These are phyloP conservation scores for Senecio squalidus DNA, from an alignment of 140 eudicot genomes.

Conservation along the genomic window DNA sequence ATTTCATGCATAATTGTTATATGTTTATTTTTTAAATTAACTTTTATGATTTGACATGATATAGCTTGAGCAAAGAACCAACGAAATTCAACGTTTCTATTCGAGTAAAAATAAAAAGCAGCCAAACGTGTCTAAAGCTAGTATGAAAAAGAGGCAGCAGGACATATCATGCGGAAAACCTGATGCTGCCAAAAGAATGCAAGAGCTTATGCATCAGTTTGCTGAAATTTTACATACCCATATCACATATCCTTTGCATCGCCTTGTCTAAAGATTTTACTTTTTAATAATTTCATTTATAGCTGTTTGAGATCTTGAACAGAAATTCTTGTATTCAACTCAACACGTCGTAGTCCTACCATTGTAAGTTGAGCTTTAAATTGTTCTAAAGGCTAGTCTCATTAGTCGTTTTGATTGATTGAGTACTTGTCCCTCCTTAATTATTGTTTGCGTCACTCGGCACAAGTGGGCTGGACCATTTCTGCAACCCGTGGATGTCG, in stretches of 20 bases:
- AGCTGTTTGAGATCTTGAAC: not conserved
- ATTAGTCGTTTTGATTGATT: not conserved
- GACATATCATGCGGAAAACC: not conserved
- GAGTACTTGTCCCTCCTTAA: not conserved
- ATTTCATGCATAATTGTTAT: not conserved
- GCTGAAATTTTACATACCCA: not conserved
- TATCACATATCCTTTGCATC: not conserved
- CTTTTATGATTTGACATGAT: not conserved
- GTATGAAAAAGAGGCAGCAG: not conserved
- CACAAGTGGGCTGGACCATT: not conserved
- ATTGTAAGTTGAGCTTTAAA: not conserved
- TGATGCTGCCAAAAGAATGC: not conserved
- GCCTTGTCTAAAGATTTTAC: too few species aligned
- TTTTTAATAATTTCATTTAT: too few species aligned
- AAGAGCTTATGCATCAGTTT: not conserved
- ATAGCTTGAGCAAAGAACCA: not conserved
- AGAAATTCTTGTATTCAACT: not conserved
- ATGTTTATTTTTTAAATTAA: too few species aligned
- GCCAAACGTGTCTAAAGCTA: not conserved
- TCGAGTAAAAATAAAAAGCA: not conserved
- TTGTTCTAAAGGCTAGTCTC: not conserved
- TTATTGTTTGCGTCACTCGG: not conserved
- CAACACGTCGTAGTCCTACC: not conserved
- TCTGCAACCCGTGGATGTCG: not conserved
- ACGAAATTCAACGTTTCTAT: not conserved